Evolutionary conservation across 768 basidiomycete genomes (phyloP), one percentile per base, ranked within the genome.

Genomic region (Coprinellus micaceus): DNA sequence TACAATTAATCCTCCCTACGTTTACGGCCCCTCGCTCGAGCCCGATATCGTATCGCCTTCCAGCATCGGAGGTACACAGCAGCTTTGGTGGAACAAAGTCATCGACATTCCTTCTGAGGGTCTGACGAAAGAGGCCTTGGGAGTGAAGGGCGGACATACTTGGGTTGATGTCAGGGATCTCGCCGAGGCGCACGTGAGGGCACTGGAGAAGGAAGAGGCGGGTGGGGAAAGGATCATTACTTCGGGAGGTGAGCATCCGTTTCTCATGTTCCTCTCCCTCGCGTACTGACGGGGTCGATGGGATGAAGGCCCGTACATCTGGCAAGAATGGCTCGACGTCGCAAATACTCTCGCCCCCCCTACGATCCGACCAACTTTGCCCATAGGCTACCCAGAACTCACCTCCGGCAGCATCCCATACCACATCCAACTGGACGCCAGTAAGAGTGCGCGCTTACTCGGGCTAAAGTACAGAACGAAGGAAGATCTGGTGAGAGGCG

Each of bases 201-300:
- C 83, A 5, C 66, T 89, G 19, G 72, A 74, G 53, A 76, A 72
- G 47, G 69, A 75, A 19, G 74, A 70, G 3, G 85, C 84, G 0
- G 78, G 76, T 2, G 80, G 81, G 1, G 72, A 87, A 53, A 72
- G 87, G 29, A 77, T 86, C 63, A 74, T 88, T 61, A 57, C 80
- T 39, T 67, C 66, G 17, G 69, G 64, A 1, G 72, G 76, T 68
- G 48, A 25, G 62, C 53, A 7, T 4, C 39, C n/a, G 15, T n/a
- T n/a, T n/a, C n/a, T n/a, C n/a, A n/a, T n/a, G n/a, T n/a, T n/a
- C n/a, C n/a, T n/a, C n/a, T n/a, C n/a, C n/a, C n/a, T n/a, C n/a
- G n/a, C n/a, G n/a, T n/a, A n/a, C n/a, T n/a, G n/a, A n/a, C n/a
- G n/a, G n/a, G n/a, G n/a, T n/a, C n/a, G n/a, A n/a, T n/a, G n/a